Conservation (phyloP, 106 monocot genomes). For the Ottelia alismoides region DNA sequence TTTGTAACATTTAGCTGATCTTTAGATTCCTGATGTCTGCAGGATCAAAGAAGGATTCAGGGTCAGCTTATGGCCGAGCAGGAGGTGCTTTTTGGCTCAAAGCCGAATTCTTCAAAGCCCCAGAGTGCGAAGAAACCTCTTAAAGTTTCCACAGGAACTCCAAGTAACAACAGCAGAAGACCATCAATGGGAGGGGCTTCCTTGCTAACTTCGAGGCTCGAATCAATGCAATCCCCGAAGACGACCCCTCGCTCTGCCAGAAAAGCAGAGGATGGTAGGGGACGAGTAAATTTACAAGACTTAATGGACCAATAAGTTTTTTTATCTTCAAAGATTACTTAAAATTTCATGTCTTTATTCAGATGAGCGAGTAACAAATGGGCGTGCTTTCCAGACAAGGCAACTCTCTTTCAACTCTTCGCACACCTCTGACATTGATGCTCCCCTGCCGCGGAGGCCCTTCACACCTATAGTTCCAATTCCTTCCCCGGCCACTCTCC, state of each 20-base stretch:
- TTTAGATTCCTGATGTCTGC: conserved; percentile 2
- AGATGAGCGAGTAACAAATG: too few species aligned
- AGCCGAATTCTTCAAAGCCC: conserved; percentile 12
- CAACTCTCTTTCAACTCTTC: too few species aligned
- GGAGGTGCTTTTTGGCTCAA: conserved; percentile 23
- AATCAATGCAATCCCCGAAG: background rate
- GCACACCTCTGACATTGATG: background rate
- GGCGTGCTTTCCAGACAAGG: too few species aligned
- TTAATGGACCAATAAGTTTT: too few species aligned
- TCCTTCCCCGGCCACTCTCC: background rate
- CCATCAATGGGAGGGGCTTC: conserved; percentile 3
- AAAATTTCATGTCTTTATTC: too few species aligned
- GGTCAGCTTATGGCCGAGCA: conserved; percentile 37
- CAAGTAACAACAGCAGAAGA: conserved; percentile 2
- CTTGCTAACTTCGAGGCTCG: conserved; percentile 2
- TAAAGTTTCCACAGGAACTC: conserved; percentile 3
- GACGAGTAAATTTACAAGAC: too few species aligned
- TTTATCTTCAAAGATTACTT: too few species aligned
- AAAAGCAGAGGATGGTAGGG: background rate
- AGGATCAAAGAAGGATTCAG: conserved; percentile 63
- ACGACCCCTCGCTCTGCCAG: too few species aligned
- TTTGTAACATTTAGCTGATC: background rate
- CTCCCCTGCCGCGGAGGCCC: background rate
- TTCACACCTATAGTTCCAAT: too few species aligned
- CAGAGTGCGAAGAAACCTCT: conserved; percentile 1